Percentiles rank a stretch among this genome's conserved stretches.
These are phyloP conservation scores for Fusarium compactum DNA, from an alignment of 2,329 filamentous ascomycete genomes.

Conservation along the genomic window DNA sequence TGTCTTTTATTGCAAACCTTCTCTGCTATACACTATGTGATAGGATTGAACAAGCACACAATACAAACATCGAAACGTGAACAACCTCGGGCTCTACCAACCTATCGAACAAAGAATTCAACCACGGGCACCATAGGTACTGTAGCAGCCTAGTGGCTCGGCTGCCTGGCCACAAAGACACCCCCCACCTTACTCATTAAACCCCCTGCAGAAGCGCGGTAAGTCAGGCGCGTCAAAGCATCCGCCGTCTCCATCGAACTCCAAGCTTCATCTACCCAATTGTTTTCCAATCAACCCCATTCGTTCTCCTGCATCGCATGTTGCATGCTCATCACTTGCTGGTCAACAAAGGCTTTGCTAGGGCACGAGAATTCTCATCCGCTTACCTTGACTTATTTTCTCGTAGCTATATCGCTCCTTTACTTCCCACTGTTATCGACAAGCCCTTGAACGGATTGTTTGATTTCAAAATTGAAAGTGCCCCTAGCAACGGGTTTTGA, in stretches of 20 bases:
- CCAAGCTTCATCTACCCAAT: constrained; percentile 16
- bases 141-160: not conserved
- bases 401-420: constrained; percentile 6
- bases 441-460: constrained; percentile 14
- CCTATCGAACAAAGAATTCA: not conserved
- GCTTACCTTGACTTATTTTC: not conserved
- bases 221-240: constrained; percentile 33
- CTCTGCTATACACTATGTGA: not conserved
- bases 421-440: not conserved
- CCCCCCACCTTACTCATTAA: constrained; percentile 43
- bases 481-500: constrained; percentile 34
- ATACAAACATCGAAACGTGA: not conserved
- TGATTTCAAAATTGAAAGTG: constrained; percentile 22
- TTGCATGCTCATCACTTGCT: constrained; percentile 32
- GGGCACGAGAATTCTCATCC: not conserved
- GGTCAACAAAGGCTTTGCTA: constrained; percentile 14
- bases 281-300: constrained; percentile 37
- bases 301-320: constrained; percentile 15
- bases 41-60: not conserved
- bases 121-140: not conserved
- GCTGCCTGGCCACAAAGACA: constrained; percentile 22
- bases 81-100: not conserved
- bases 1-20: constrained; percentile 6
- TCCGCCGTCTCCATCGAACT: constrained; percentile 20
- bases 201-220: constrained; percentile 46